Percentiles rank a stretch among this genome's conserved stretches.
phyloP scores from a whole-genome alignment of 345 rosid species.

The Sonneratia alba region DNA sequence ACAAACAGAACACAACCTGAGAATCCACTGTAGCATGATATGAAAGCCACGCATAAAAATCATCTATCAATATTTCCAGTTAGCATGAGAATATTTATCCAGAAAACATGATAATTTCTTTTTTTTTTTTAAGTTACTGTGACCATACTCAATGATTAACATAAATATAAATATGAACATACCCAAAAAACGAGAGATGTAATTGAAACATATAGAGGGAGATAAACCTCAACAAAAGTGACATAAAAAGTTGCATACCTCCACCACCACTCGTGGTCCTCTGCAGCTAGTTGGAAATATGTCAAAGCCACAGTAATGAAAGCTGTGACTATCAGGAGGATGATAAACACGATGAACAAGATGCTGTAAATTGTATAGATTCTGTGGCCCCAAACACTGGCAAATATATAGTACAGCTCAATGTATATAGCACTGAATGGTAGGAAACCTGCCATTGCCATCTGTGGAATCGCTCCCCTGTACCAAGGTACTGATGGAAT shows the following conservation, averaged over 20 bases:
- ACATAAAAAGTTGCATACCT: slow-evolving; percentile 21
- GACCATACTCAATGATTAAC: too few relatives aligned
- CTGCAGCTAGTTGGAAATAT: slow-evolving; percentile 51
- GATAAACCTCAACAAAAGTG: neutral
- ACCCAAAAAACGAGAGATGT: too few relatives aligned
- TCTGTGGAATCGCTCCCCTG: slow-evolving; percentile 39
- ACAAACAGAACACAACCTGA: too few relatives aligned
- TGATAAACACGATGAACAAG: slow-evolving; percentile 44
- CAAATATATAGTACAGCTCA: slow-evolving; percentile 46
- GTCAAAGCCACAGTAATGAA: slow-evolving; percentile 49
- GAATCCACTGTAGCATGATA: too few relatives aligned
- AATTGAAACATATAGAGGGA: too few relatives aligned
- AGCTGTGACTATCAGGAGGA: slow-evolving; percentile 47
- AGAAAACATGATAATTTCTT: neutral
- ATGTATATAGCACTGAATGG: slow-evolving; percentile 55
- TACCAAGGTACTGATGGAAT: slow-evolving; percentile 47
- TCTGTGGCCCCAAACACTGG: slow-evolving; percentile 58
- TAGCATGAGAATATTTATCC: too few relatives aligned
- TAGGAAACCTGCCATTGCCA: slow-evolving; percentile 57
- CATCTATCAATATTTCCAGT: too few relatives aligned
- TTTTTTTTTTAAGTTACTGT: too few relatives aligned
- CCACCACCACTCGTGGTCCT: slow-evolving; percentile 59
- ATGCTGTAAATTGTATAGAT: slow-evolving; percentile 52
- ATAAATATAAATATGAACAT: too few relatives aligned
- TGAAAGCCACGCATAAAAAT: too few relatives aligned